A percentile compares a stretch with the other conserved stretches of the same genome.
Evolutionary conservation across 2,329 filamentous ascomycete genomes (phyloP).

Genomic region (Dryadomyces sulphureus): DNA sequence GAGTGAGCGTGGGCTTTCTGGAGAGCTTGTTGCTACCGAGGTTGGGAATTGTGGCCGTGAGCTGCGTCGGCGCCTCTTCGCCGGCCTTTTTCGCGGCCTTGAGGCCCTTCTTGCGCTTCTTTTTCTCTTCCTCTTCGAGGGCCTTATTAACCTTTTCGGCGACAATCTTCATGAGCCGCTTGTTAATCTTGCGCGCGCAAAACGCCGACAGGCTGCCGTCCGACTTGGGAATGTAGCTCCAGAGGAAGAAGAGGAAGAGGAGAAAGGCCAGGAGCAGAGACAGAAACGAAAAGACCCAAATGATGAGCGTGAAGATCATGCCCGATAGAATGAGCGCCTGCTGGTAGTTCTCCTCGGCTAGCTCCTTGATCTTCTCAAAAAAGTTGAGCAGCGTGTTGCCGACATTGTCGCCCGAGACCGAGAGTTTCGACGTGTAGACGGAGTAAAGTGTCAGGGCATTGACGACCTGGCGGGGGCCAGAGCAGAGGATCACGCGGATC

Average conservation of each 20-base stretch:
- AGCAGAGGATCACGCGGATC: constrained; percentile 77
- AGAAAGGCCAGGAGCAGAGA: constrained; percentile 59
- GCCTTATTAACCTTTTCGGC: constrained; percentile 78
- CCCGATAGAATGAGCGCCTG: constrained; percentile 73
- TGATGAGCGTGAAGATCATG: constrained; percentile 82
- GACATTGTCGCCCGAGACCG: constrained; percentile 39
- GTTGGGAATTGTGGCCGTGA: constrained; percentile 53
- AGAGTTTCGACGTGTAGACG: constrained; percentile 61
- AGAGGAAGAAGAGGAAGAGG: constrained; percentile 79
- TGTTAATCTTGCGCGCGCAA: constrained; percentile 85
- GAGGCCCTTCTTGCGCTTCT: constrained; percentile 33
- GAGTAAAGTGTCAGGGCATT: constrained; percentile 83
- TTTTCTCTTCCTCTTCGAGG: constrained; percentile 57
- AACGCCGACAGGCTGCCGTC: constrained; percentile 74
- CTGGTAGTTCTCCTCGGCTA: constrained; percentile 59
- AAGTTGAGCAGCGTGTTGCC: constrained; percentile 57
- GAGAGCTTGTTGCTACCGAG: constrained; percentile 34
- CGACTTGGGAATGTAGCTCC: constrained; percentile 72
- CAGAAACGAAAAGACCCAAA: constrained; percentile 75
- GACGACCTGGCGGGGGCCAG: constrained; percentile 80
- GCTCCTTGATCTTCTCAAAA: constrained; percentile 62
- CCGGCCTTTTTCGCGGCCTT: constrained; percentile 39
- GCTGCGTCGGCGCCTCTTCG: constrained; percentile 31
- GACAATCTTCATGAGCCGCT: constrained; percentile 70
- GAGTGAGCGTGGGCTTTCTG: constrained; percentile 41